Conservation (phyloP, 257 asterid species). For the Galeopsis tetrahit region DNA sequence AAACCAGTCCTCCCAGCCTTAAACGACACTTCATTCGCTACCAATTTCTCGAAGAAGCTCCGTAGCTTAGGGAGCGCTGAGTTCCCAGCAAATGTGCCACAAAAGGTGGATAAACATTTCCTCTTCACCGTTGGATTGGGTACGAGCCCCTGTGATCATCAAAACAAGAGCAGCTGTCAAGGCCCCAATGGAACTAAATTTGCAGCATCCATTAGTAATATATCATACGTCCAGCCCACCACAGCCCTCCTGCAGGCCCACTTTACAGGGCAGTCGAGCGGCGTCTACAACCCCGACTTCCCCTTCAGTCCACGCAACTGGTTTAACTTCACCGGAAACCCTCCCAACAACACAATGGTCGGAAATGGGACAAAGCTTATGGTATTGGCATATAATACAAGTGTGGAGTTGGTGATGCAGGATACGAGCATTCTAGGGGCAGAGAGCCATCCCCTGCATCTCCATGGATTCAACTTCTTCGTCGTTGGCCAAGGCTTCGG, state of each 20-base stretch:
- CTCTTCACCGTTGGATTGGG: slow-evolving; percentile 36
- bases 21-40: slow-evolving; percentile 44
- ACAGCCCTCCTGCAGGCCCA: slow-evolving; percentile 50
- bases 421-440: slow-evolving; percentile 26
- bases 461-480: slow-evolving; percentile 37
- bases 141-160: slow-evolving; percentile 25
- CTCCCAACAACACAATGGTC: slow-evolving; percentile 34
- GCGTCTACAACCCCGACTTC: slow-evolving; percentile 40
- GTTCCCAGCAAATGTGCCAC: slow-evolving; percentile 48
- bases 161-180: slow-evolving; percentile 41
- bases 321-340: slow-evolving; percentile 38
- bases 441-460: slow-evolving; percentile 38
- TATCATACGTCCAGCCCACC: slow-evolving; percentile 41
- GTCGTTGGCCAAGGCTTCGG: slow-evolving; percentile 34
- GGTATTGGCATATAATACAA: slow-evolving; percentile 23
- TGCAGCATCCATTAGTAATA: slow-evolving; percentile 44
- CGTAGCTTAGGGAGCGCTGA: slow-evolving; percentile 37
- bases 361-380: slow-evolving; percentile 31
- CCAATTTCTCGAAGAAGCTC: slow-evolving; percentile 38
- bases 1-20: slow-evolving; percentile 42
- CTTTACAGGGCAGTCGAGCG: slow-evolving; percentile 35
- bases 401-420: slow-evolving; percentile 35
- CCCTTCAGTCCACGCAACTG: slow-evolving; percentile 38
- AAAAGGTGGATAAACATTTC: slow-evolving; percentile 35
- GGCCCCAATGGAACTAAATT: slow-evolving; percentile 48